Conservation (phyloP, 257 asterid species). For the Scutellaria minor region DNA sequence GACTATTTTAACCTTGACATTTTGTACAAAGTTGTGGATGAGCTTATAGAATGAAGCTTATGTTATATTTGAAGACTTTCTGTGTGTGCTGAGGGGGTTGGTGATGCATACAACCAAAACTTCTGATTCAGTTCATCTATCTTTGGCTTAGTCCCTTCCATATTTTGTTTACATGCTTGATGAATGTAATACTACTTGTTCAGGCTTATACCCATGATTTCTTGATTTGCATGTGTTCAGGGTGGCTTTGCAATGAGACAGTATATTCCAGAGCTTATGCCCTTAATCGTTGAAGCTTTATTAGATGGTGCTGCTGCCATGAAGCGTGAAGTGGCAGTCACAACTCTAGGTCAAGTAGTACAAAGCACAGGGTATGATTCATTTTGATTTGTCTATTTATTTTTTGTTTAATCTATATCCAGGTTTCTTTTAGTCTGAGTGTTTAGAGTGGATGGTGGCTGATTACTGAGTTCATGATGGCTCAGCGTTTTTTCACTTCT, state of each 20-base stretch:
- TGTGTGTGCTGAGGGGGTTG: too few species aligned
- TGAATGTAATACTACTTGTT: conserved; percentile 25
- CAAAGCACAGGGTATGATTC: conserved; percentile 96
- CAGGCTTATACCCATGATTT: conserved; percentile 28
- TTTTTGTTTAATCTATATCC: conserved; percentile 5
- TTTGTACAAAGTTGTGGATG: too few species aligned
- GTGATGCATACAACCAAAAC: conserved; percentile 12
- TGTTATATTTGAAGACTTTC: too few species aligned
- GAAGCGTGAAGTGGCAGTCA: conserved; percentile 98
- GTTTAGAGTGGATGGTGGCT: conserved; percentile 27
- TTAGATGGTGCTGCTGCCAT: conserved; percentile 94
- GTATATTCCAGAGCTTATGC: conserved; percentile 96
- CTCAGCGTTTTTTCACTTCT: not conserved
- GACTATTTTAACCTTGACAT: too few species aligned
- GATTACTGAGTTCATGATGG: conserved; percentile 6
- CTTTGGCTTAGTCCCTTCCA: conserved; percentile 23
- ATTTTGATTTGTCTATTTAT: conserved; percentile 30
- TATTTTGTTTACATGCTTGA: conserved; percentile 27
- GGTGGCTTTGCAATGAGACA: conserved; percentile 99
- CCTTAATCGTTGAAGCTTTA: conserved; percentile 89
- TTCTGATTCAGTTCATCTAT: conserved; percentile 26
- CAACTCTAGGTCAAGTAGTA: conserved; percentile 98
- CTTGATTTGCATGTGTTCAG: conserved; percentile 51
- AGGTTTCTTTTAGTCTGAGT: conserved; percentile 6
- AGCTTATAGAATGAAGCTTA: too few species aligned